Percentiles rank a stretch among this genome's conserved stretches.
phyloP scores from a whole-genome alignment of 495 filamentous ascomycete genomes.

The Penicillium longicatenatum region DNA sequence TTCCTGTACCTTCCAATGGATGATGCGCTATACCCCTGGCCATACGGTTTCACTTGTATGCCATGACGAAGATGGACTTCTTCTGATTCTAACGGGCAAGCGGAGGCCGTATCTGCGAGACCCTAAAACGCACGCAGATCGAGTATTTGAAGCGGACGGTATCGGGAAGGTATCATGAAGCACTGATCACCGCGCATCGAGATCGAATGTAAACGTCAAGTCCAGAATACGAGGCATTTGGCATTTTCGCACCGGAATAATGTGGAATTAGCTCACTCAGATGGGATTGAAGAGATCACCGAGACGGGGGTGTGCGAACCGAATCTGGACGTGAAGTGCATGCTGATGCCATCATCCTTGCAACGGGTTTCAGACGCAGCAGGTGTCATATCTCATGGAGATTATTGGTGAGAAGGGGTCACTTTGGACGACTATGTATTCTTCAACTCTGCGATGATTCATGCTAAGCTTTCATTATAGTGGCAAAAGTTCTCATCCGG shows the following conservation, averaged over 20 bases:
- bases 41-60: constrained; percentile 19
- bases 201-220: constrained; percentile 38
- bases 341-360: constrained; percentile 52
- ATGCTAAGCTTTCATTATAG: constrained; percentile 2
- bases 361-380: constrained; percentile 38
- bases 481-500: constrained; percentile 45
- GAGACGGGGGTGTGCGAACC: constrained; percentile 20
- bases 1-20: constrained; percentile 23
- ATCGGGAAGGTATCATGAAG: constrained; percentile 53
- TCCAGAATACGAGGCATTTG: constrained; percentile 54
- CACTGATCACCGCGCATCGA: constrained; percentile 40
- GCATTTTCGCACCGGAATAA: constrained; percentile 43
- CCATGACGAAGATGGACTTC: constrained; percentile 6
- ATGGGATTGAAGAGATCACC: constrained; percentile 34
- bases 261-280: constrained; percentile 49
- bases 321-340: constrained; percentile 32
- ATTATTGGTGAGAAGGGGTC: constrained; percentile 45
- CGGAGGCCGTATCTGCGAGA: constrained; percentile 3
- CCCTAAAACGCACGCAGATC: constrained; percentile 30
- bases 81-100: background rate
- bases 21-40: constrained; percentile 28
- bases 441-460: background rate
- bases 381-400: constrained; percentile 21
- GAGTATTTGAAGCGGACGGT: constrained; percentile 42
- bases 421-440: constrained; percentile 42